Percentiles rank a stretch among this genome's conserved stretches.
Evolutionary conservation across 345 rosid genomes (phyloP).

Genomic region (Camelina neglecta): DNA sequence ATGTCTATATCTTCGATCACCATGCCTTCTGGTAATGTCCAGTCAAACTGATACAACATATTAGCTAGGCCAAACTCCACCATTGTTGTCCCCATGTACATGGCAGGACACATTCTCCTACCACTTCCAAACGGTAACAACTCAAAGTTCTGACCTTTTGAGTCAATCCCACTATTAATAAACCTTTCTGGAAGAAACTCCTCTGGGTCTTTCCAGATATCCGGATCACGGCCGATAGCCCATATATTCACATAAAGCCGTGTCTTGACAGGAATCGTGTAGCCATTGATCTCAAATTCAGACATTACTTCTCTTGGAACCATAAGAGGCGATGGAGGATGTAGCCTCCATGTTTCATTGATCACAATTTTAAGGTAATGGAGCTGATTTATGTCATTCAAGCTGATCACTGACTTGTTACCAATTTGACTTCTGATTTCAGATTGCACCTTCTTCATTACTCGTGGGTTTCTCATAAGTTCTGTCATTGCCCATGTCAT

Average conservation of each 20-base stretch:
- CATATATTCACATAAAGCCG: background rate
- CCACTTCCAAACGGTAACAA: slow-evolving; percentile 51
- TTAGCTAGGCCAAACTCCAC: slow-evolving; percentile 39
- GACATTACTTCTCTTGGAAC: slow-evolving; percentile 48
- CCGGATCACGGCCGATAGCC: background rate
- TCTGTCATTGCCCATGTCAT: slow-evolving; percentile 54
- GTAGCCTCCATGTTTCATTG: slow-evolving; percentile 17
- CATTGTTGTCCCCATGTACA: slow-evolving; percentile 19
- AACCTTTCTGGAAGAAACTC: background rate
- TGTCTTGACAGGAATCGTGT: background rate
- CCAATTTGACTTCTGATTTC: slow-evolving; percentile 44
- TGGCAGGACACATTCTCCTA: slow-evolving; percentile 49
- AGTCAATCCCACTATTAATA: background rate
- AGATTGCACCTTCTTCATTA: slow-evolving; percentile 48
- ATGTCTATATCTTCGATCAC: slow-evolving; percentile 40
- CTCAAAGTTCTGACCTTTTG: background rate
- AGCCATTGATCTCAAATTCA: background rate
- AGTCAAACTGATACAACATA: slow-evolving; percentile 48
- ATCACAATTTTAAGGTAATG: slow-evolving; percentile 26
- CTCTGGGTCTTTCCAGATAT: background rate
- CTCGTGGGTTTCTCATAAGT: slow-evolving; percentile 46
- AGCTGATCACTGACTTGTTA: background rate
- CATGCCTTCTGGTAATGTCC: slow-evolving; percentile 50
- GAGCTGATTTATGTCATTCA: slow-evolving; percentile 1
- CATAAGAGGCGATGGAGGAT: background rate